phyloP scores from a whole-genome alignment of 176 grass and related monocot species.

The Oryza coarctata region DNA sequence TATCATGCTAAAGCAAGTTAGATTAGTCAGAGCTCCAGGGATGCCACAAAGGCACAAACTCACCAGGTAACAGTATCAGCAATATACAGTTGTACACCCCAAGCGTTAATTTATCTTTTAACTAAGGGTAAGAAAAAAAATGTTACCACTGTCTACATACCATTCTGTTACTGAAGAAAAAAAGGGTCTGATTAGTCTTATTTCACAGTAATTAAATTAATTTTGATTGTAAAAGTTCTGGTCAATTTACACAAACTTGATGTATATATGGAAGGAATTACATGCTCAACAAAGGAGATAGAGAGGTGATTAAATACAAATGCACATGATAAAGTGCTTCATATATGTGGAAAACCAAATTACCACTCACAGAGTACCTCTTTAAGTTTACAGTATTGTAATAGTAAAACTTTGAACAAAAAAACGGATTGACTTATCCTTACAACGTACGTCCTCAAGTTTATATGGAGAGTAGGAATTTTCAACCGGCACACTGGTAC shows the following conservation, averaged over 20 bases:
- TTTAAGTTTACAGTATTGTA: background rate
- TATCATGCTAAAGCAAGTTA: background rate
- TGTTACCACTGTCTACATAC: background rate
- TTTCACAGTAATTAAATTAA: background rate
- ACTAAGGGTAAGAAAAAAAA: background rate
- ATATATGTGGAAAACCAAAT: background rate
- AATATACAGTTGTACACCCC: background rate
- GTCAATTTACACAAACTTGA: background rate
- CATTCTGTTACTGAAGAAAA: background rate
- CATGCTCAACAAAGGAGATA: background rate
- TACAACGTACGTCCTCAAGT: constrained; percentile 35
- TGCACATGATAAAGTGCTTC: background rate
- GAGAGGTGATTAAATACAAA: background rate
- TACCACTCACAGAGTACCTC: background rate
- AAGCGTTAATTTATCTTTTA: background rate
- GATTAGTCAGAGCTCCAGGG: background rate
- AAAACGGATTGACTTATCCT: background rate
- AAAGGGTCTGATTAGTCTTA: background rate
- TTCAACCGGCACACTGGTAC: background rate
- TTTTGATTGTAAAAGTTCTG: background rate
- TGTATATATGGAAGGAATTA: constrained; percentile 7
- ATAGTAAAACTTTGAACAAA: constrained; percentile 27
- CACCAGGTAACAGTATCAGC: background rate
- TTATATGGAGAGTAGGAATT: constrained; percentile 7
- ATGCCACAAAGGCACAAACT: background rate